Evolutionary conservation across 2,329 filamentous ascomycete species (phyloP).

Genomic region (Penicillium olsonii): DNA sequence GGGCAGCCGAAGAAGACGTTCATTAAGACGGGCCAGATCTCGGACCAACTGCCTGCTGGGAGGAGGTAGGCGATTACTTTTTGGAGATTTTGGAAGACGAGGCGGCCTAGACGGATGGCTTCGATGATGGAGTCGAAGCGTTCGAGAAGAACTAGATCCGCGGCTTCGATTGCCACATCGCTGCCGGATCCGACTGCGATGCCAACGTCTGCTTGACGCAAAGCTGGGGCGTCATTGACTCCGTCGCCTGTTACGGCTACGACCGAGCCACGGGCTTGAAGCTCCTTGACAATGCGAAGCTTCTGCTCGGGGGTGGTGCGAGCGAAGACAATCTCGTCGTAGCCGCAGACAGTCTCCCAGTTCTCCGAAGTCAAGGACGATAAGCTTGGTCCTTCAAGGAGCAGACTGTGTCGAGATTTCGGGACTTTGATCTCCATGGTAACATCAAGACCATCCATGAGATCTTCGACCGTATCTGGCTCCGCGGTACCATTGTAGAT

Average conservation of each 20-base stretch:
- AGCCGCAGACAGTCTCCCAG: conserved; percentile 64
- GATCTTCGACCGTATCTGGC: conserved; percentile 59
- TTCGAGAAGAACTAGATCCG: conserved; percentile 41
- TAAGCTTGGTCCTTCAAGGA: conserved; percentile 67
- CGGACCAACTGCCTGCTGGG: conserved; percentile 57
- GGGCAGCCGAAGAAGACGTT: conserved; percentile 60
- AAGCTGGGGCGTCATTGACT: conserved; percentile 39
- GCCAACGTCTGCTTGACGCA: conserved; percentile 35
- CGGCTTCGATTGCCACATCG: conserved; percentile 44
- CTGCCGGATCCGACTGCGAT: conserved; percentile 40
- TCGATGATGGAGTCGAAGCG: conserved; percentile 38
- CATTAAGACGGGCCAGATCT: conserved; percentile 59
- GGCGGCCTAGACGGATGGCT: conserved; percentile 33
- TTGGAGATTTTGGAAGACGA: conserved; percentile 41
- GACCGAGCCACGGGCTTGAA: conserved; percentile 39
- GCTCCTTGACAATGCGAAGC: conserved; percentile 44
- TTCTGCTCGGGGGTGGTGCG: conserved; percentile 48
- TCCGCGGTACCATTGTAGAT: conserved; percentile 45
- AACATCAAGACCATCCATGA: conserved; percentile 40
- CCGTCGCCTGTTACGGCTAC: conserved; percentile 46
- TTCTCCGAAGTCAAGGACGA: conserved; percentile 65
- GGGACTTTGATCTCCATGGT: conserved; percentile 22
- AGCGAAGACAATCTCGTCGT: conserved; percentile 54
- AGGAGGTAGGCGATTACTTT: conserved; percentile 48
- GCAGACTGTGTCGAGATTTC: conserved; percentile 52